A percentile compares a stretch with the other conserved stretches of the same genome.
Evolutionary conservation across 805 yeast species (phyloP).

Genomic region (Wickerhamomyces subpelliculosus): DNA sequence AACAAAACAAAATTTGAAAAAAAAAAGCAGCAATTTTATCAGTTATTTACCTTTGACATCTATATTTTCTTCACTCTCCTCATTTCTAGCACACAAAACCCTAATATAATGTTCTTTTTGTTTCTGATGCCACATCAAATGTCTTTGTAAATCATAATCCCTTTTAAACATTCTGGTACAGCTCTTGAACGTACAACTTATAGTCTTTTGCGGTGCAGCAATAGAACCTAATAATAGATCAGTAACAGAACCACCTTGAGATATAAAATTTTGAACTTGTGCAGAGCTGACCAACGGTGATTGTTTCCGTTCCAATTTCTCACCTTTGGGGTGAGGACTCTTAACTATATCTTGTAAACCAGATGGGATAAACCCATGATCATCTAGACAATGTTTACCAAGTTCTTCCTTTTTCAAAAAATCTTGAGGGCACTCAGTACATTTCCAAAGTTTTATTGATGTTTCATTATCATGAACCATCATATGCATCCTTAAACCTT

Average conservation of each 20-base stretch:
- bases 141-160: constrained; percentile 41
- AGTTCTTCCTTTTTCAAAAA: constrained; percentile 54
- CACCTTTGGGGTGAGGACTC: neutral
- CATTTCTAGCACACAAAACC: neutral
- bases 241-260: constrained; percentile 20
- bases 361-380: constrained; percentile 27
- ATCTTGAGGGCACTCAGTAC: constrained; percentile 44
- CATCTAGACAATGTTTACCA: constrained; percentile 45
- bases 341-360: constrained; percentile 3
- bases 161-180: constrained; percentile 51
- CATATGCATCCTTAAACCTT: constrained; percentile 71
- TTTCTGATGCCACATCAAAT: constrained; percentile 45
- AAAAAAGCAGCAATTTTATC: no score
- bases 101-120: constrained; percentile 8
- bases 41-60: neutral
- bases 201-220: constrained; percentile 23
- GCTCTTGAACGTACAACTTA: constrained; percentile 39
- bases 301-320: no score
- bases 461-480: constrained; percentile 51
- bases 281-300: constrained; percentile 8
- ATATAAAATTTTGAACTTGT: constrained; percentile 19
- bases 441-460: constrained; percentile 46
- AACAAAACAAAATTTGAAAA: no score
- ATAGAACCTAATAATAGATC: constrained; percentile 26
- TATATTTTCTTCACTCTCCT: neutral